A percentile compares a stretch with the other conserved stretches of the same genome.
phyloP scores from a whole-genome alignment of 1,284 basidiomycete genomes.

The Papiliotrema nemorosa region DNA sequence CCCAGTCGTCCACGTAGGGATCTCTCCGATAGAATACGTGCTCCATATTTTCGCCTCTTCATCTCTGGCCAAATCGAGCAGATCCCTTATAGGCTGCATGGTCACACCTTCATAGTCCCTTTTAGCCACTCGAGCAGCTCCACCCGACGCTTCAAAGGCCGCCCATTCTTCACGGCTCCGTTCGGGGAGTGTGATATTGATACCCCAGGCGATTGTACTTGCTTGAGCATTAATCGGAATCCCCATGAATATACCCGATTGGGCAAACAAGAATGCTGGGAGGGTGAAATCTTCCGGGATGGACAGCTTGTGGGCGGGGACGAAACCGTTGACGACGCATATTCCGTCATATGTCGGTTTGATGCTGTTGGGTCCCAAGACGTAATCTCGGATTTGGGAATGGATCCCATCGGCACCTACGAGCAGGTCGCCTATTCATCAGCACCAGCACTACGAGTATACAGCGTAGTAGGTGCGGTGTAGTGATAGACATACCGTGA shows the following conservation, averaged over 20 bases:
- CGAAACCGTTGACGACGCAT: slow-evolving; percentile 15
- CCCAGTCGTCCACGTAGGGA: slow-evolving; percentile 15
- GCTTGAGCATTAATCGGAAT: slow-evolving; percentile 16
- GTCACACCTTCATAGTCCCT: slow-evolving; percentile 11
- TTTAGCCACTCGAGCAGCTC: slow-evolving; percentile 15
- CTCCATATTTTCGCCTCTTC: slow-evolving; percentile 15
- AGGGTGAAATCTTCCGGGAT: slow-evolving; percentile 6
- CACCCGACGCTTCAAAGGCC: slow-evolving; percentile 14
- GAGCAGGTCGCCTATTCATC: slow-evolving; percentile 14
- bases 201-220: slow-evolving; percentile 19
- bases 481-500: slow-evolving; percentile 6
- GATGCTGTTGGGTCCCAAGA: slow-evolving; percentile 12
- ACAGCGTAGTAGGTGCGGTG: too few species aligned
- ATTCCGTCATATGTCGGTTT: slow-evolving; percentile 11
- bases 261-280: slow-evolving; percentile 20
- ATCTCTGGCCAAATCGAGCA: slow-evolving; percentile 16
- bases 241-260: slow-evolving; percentile 17
- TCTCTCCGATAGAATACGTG: slow-evolving; percentile 17
- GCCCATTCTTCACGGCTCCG: slow-evolving; percentile 19
- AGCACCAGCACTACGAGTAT: not conserved
- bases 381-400: slow-evolving; percentile 14
- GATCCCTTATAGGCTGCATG: slow-evolving; percentile 17
- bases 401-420: slow-evolving; percentile 22
- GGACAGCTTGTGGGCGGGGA: slow-evolving; percentile 4
- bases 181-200: slow-evolving; percentile 9